A percentile compares a stretch with the other conserved stretches of the same genome.
Evolutionary conservation across 306 rosid genomes (phyloP).

Genomic region (Hippophae rhamnoides): DNA sequence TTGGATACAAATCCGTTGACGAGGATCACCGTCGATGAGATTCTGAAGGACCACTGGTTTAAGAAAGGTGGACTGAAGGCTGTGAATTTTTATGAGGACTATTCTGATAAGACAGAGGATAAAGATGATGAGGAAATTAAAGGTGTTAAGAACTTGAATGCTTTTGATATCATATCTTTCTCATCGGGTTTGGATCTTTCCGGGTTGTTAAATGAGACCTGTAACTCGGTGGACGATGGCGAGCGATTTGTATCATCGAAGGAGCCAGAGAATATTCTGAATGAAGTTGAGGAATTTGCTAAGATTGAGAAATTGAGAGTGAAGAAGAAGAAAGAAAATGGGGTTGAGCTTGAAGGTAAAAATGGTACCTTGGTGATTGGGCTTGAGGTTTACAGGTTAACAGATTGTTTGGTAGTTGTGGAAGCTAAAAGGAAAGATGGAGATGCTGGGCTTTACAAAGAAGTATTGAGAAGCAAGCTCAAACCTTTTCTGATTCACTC

Average conservation of each 20-base stretch:
- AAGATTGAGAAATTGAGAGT: conserved; percentile 32
- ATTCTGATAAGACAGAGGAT: conserved; percentile 5
- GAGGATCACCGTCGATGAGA: conserved; percentile 52
- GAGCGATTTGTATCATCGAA: conserved; percentile 32
- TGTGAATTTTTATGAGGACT: conserved; percentile 21
- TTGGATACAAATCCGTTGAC: conserved; percentile 49
- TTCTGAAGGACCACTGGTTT: conserved; percentile 53
- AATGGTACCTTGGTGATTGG: conserved; percentile 21
- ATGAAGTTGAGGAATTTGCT: conserved; percentile 27
- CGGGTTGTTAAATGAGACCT: conserved; percentile 27
- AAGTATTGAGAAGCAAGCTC: conserved; percentile 41
- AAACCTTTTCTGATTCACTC: conserved; percentile 15
- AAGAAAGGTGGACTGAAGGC: conserved; percentile 26
- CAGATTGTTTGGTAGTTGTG: conserved; percentile 40
- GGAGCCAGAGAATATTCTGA: conserved; percentile 31
- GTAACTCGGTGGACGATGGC: conserved; percentile 9
- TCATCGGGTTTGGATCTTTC: conserved; percentile 57
- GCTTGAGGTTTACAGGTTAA: conserved; percentile 41
- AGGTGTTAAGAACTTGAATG: conserved; percentile 32
- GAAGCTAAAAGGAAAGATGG: conserved; percentile 41
- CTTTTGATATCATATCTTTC: conserved; percentile 56
- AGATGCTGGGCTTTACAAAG: conserved; percentile 18
- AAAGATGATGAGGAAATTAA: conserved; percentile 14
- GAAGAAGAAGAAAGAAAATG: conserved; percentile 35
- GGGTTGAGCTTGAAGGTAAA: conserved; percentile 37